Evolutionary conservation across 1,284 basidiomycete species (phyloP).

Genomic region (Inonotus hispidus): DNA sequence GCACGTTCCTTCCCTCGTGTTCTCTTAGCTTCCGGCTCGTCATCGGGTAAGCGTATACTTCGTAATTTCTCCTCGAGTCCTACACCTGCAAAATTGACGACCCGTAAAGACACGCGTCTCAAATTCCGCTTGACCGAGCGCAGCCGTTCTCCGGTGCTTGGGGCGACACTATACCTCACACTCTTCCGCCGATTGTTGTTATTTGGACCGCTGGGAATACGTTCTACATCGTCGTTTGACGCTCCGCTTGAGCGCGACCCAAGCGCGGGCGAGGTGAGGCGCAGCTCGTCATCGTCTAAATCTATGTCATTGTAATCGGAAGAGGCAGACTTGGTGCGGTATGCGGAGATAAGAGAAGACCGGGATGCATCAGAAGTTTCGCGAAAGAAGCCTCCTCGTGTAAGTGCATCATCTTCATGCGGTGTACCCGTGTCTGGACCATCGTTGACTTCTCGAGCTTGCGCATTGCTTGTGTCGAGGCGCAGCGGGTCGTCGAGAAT

Average conservation of each 20-base stretch:
- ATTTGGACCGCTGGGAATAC: constrained; percentile 4
- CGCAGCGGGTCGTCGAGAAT: constrained; percentile 17
- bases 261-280: constrained; percentile 35
- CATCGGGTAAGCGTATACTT: constrained; percentile 45
- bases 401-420: constrained; percentile 13
- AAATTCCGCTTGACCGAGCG: constrained; percentile 55
- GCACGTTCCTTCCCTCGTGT: constrained; percentile 20
- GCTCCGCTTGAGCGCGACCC: background rate
- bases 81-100: constrained; percentile 75
- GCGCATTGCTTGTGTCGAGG: constrained; percentile 8
- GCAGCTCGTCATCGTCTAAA: constrained; percentile 49
- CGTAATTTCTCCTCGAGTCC: constrained; percentile 48
- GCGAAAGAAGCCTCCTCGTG: constrained; percentile 12
- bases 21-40: constrained; percentile 26
- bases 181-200: constrained; percentile 34
- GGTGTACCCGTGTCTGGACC: constrained; percentile 15
- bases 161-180: constrained; percentile 42
- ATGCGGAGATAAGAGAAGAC: constrained; percentile 12
- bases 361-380: constrained; percentile 6
- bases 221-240: constrained; percentile 12
- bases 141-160: constrained; percentile 27
- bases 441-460: background rate
- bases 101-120: constrained; percentile 70
- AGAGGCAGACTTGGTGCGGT: constrained; percentile 32
- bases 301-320: constrained; percentile 16